Base-by-base conservation (phyloP, 1,284 basidiomycete species). In the Cryptococcus depauperatus region DNA sequence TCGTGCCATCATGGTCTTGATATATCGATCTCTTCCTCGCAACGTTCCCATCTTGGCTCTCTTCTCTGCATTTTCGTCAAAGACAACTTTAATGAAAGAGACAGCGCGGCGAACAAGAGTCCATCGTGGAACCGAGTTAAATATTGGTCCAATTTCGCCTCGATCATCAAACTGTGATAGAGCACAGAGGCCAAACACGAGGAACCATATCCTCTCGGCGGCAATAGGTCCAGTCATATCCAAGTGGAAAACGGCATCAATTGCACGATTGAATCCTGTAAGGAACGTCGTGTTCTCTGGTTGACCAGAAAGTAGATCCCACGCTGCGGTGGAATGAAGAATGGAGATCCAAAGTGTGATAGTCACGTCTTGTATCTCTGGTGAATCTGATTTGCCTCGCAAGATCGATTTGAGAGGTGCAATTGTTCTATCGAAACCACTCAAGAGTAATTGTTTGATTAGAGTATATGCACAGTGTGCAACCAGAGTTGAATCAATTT, bases 321-420 rank as follows among this genome's bases (percentile, higher is more conserved):
- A 57, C 21, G 34, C 55, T 5, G 48, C 40, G 5, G 65, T 38
- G 32, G 82, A 56, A 57, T 89, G 81, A 28, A 88, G 74, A 14
- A 88, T 57, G 34, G 78, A 79, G 30, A 91, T 74, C 91, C 90
- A 95, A 9, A 84, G 59, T 54, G 86, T 82, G 1, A 80, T 76
- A 0, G 76, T 70, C 21, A 71, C 71, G 64, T 76, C 73, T 33
- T 71, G 66, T 18, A 78, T 61, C 35, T 62, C 56, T 0, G 61
- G 56, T 30, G 66, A 59, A 2, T 66, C 64, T 5, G 70, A 66
- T 37, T 71, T 58, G 28, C 59, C 58, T 1, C 59, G 53, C 43
- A 64, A 51, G 41, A 61, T 68, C 52, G 41, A 68, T 38, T 69
- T 70, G 35, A 73, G 46, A 0, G 68, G 61, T 11, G 69, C 57